Percentiles rank a stretch among this genome's conserved stretches.
Conservation (phyloP, 495 filamentous ascomycete species). For the Penicillium simplicissimum region DNA sequence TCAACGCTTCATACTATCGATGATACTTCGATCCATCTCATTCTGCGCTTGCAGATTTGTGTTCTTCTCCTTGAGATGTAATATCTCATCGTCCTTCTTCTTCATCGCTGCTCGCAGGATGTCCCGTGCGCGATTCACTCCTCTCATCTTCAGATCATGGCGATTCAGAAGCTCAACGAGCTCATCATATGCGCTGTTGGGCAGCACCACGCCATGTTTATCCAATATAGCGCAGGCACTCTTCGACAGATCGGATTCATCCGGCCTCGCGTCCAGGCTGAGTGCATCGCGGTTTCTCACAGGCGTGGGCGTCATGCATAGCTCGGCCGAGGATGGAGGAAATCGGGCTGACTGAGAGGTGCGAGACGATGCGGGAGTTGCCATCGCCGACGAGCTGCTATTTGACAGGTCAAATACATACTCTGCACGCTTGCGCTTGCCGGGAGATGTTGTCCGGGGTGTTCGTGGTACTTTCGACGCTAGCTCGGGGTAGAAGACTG, state of each 20-base stretch:
- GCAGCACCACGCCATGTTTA: conserved; percentile 45
- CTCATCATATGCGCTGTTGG: conserved; percentile 38
- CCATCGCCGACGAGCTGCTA: conserved; percentile 14
- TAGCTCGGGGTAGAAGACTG: conserved; percentile 20
- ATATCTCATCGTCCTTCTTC: conserved; percentile 61
- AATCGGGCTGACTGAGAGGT: conserved; percentile 23
- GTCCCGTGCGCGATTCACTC: conserved; percentile 63
- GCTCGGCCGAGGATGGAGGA: conserved; percentile 34
- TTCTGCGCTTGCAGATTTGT: conserved; percentile 32
- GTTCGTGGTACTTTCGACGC: conserved; percentile 46
- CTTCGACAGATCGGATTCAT: conserved; percentile 50
- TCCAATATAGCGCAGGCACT: conserved; percentile 55
- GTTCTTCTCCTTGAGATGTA: conserved; percentile 53
- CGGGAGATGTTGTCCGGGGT: conserved; percentile 48
- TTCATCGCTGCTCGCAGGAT: conserved; percentile 60
- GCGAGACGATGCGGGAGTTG: conserved; percentile 27
- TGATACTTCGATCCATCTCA: conserved; percentile 47
- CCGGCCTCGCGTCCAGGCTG: conserved; percentile 22
- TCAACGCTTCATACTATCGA: conserved; percentile 28
- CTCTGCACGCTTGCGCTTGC: conserved; percentile 52
- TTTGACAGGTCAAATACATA: conserved; percentile 11
- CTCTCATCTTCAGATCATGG: conserved; percentile 56
- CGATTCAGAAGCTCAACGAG: conserved; percentile 52
- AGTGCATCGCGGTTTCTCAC: conserved; percentile 44
- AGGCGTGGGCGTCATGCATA: conserved; percentile 52